These are phyloP conservation scores for Chrysopogon serrulatus DNA, from an alignment of 176 grass and related monocot species.

Conservation along the genomic window DNA sequence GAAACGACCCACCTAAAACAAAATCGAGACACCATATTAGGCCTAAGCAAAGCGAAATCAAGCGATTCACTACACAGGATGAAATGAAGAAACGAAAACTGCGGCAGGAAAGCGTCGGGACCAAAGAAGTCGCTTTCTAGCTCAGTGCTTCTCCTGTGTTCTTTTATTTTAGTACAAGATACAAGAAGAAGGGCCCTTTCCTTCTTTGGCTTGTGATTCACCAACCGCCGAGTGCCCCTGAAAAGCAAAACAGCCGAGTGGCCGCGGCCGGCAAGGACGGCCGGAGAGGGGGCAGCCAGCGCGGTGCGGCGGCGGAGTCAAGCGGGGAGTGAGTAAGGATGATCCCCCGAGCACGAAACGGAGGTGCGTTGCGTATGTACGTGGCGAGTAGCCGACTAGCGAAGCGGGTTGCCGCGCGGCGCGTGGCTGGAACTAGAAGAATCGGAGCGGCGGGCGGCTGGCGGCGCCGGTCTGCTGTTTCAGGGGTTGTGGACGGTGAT, in stretches of 20 bases:
- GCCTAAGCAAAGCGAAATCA: background rate
- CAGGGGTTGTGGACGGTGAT: background rate
- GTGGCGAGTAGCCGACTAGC: background rate
- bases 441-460: too few relatives aligned
- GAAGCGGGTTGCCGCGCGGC: background rate
- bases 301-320: background rate
- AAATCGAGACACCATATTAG: background rate
- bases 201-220: background rate
- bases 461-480: background rate
- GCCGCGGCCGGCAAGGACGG: background rate
- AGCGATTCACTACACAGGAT: background rate
- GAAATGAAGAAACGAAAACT: background rate
- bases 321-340: background rate
- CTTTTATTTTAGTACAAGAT: background rate
- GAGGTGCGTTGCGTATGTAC: background rate
- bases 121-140: background rate
- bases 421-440: background rate
- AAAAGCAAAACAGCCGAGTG: background rate
- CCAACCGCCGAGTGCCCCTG: background rate
- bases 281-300: background rate
- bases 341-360: background rate
- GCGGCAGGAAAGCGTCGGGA: too few relatives aligned
- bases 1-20: constrained; percentile 1
- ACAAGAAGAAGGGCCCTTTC: background rate
- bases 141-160: background rate